These are phyloP conservation scores for Gentiana dahurica DNA, from an alignment of 257 asterid genomes.

Conservation along the genomic window DNA sequence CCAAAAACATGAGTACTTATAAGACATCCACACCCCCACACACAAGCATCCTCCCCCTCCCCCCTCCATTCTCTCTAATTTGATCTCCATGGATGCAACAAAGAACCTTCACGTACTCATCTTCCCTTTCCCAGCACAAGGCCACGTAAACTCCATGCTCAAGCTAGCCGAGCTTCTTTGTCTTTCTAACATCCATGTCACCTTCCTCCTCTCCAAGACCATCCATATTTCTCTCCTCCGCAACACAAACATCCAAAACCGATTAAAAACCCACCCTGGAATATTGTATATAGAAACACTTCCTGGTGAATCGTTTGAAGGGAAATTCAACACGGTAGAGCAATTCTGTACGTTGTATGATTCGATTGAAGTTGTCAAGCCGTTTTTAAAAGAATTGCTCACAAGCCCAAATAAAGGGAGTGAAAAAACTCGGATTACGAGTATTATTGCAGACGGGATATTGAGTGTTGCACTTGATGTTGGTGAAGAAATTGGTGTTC, in stretches of 20 bases:
- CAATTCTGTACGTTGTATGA: neutral
- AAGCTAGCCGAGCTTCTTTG: slow-evolving; percentile 39
- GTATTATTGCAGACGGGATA: slow-evolving; percentile 15
- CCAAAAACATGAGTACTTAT: no score
- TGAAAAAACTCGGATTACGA: slow-evolving; percentile 10
- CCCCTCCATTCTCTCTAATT: no score
- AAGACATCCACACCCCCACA: no score
- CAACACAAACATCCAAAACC: neutral
- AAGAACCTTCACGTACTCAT: neutral
- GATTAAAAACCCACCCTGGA: neutral
- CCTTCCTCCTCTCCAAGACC: slow-evolving; percentile 25
- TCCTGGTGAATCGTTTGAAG: neutral
- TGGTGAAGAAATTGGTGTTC: slow-evolving; percentile 8
- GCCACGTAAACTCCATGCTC: slow-evolving; percentile 44
- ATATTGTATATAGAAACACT: neutral
- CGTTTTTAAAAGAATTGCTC: slow-evolving; percentile 8
- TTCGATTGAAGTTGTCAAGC: slow-evolving; percentile 19
- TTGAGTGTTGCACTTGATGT: slow-evolving; percentile 9
- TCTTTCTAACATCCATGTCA: slow-evolving; percentile 25
- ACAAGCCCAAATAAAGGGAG: no score
- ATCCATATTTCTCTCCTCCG: slow-evolving; percentile 11
- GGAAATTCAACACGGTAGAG: neutral
- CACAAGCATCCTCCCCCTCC: no score
- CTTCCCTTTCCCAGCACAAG: slow-evolving; percentile 27
- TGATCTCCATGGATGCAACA: no score